Base-by-base conservation (phyloP, 164 flowering plant species). In the Cinnamomum chago region DNA sequence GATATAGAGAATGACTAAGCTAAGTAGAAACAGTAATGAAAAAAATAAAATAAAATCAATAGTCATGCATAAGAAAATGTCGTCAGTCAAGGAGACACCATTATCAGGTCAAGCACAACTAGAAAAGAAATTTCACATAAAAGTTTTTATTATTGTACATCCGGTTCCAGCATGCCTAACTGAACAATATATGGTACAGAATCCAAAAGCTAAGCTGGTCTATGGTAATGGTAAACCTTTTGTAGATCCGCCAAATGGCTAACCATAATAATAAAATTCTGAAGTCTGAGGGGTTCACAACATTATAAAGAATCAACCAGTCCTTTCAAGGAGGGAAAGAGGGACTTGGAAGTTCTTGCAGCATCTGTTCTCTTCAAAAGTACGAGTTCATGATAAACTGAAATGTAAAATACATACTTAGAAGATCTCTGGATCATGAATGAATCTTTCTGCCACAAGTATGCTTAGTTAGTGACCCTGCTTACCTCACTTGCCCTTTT, bases 1-100 rank as follows among this genome's bases (percentile, higher is more conserved):
- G 60, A 72, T 62, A 68, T 25, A 70, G 68, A 33, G 72, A 69
- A 73, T 70, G 70, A 24, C 35, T 9, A 47, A 73, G 55, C 23
- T 28, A 50, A 2, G 58, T 23, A 10, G 64, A 3, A 20, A 12
- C 58, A 27, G 2, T 24, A 22, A 28, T 68, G 15, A 30, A 23
- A 22, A 15, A 35, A 5, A 51, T 17, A 52, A 52, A 11, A 18
- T 3, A 52, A 52, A 13, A 3, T 4, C 58, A 52, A 52, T 33
- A 33, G 40, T 35, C 18, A 17, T 55, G 60, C 20, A 55, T 55
- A 18, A 3, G 15, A 15, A 55, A 15, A 55, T 14, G 20, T 55
- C 5, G 20, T 14, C 6, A 55, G 17, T 55, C 60, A 55, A 18
- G 20, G 6, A 55, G 5, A 14, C 60, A 14, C 17, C 60, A 55